Conservation (phyloP, 1,284 basidiomycete species). For the Gymnopus androsaceus region DNA sequence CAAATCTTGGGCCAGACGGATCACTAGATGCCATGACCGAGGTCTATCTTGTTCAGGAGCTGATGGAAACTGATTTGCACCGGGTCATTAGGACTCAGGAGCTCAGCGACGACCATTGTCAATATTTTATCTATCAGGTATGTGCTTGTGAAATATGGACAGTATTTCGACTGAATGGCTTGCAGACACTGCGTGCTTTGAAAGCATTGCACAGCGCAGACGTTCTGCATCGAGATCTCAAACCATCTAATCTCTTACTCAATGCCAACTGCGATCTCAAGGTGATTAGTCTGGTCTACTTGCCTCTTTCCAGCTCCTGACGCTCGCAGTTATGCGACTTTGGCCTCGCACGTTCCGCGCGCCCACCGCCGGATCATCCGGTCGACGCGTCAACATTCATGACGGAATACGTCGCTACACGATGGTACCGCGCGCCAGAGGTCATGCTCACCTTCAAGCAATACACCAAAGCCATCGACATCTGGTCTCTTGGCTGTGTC, state of each 20-base stretch:
- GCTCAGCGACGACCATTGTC: conserved; percentile 87
- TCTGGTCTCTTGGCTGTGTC: conserved; percentile 94
- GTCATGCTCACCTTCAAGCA: conserved; percentile 16
- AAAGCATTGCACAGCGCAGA: conserved; percentile 93
- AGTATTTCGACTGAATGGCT: too few species aligned
- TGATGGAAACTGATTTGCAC: conserved; percentile 91
- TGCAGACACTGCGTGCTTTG: conserved; percentile 81
- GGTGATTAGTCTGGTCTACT: conserved; percentile 40
- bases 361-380: conserved; percentile 77
- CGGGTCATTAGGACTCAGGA: conserved; percentile 86
- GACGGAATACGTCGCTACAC: conserved; percentile 93
- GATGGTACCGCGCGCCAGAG: conserved; percentile 40
- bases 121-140: conserved; percentile 95
- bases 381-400: conserved; percentile 88
- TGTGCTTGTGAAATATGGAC: too few species aligned
- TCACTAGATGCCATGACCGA: conserved; percentile 73
- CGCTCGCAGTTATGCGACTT: conserved; percentile 81
- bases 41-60: conserved; percentile 75
- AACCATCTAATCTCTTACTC: conserved; percentile 88
- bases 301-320: conserved; percentile 14
- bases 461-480: conserved; percentile 68
- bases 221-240: conserved; percentile 87
- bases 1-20: conserved; percentile 30
- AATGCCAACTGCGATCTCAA: conserved; percentile 97
- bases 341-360: conserved; percentile 84